Conservation (phyloP, 2,329 filamentous ascomycete genomes). For the Trichoderma endophyticum region DNA sequence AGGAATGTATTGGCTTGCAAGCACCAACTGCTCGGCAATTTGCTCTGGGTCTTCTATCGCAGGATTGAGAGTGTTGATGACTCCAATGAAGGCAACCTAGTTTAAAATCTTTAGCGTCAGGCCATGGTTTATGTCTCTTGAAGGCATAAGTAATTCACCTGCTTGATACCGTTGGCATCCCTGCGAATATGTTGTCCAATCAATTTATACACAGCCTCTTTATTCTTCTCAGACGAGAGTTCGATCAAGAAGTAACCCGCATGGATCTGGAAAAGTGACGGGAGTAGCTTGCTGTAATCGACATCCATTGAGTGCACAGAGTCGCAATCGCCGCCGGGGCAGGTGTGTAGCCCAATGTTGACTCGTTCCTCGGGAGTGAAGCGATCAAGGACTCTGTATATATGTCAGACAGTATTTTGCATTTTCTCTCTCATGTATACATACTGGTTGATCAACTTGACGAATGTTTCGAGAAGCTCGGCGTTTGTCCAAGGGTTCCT, state of each 20-base stretch:
- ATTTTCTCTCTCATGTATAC: neutral
- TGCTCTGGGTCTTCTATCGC: slow-evolving; percentile 18
- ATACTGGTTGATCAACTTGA: slow-evolving; percentile 16
- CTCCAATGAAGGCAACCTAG: slow-evolving; percentile 18
- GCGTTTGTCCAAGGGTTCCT: slow-evolving; percentile 14
- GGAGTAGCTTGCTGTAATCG: slow-evolving; percentile 12
- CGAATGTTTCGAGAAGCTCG: slow-evolving; percentile 15
- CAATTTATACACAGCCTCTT: slow-evolving; percentile 10
- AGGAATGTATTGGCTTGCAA: slow-evolving; percentile 17
- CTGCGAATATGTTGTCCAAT: slow-evolving; percentile 17
- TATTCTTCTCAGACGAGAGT: slow-evolving; percentile 16
- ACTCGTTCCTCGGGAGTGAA: slow-evolving; percentile 16
- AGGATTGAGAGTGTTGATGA: slow-evolving; percentile 17
- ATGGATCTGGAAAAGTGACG: slow-evolving; percentile 18
- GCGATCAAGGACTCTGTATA: slow-evolving; percentile 4
- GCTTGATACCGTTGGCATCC: slow-evolving; percentile 20
- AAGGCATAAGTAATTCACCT: neutral
- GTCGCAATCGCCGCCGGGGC: slow-evolving; percentile 21
- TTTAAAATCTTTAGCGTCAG: neutral
- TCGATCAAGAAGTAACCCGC: slow-evolving; percentile 21
- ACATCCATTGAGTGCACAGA: slow-evolving; percentile 18
- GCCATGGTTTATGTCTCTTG: neutral
- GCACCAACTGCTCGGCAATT: slow-evolving; percentile 16
- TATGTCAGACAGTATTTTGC: neutral
- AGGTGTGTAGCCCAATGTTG: slow-evolving; percentile 21